Evolutionary conservation across 2,329 filamentous ascomycete species (phyloP).

Genomic region (Colletotrichum caudatum): DNA sequence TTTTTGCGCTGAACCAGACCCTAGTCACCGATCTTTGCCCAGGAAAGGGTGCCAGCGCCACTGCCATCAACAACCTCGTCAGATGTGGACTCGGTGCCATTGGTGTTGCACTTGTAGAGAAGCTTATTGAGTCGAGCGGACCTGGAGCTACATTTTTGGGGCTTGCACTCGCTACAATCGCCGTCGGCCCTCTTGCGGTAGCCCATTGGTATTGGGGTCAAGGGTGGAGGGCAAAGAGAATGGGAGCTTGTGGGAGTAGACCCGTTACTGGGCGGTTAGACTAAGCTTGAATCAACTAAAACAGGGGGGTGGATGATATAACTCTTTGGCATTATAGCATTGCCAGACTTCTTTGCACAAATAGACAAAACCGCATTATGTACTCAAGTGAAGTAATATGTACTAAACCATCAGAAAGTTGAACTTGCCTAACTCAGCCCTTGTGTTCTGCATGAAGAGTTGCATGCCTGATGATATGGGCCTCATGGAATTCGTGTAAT

Average conservation of each 20-base stretch:
- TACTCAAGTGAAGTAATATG: background rate
- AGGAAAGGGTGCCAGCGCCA: slow-evolving; percentile 48
- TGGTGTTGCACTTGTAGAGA: slow-evolving; percentile 21
- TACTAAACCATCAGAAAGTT: background rate
- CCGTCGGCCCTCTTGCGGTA: slow-evolving; percentile 26
- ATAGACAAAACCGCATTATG: background rate
- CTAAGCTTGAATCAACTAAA: too few relatives aligned
- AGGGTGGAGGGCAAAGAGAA: slow-evolving; percentile 28
- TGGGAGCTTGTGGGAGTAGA: background rate
- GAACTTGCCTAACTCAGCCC: background rate
- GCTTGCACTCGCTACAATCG: slow-evolving; percentile 20
- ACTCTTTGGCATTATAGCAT: background rate
- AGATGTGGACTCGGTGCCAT: slow-evolving; percentile 26
- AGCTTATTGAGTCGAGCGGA: slow-evolving; percentile 6
- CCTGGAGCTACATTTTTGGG: slow-evolving; percentile 21
- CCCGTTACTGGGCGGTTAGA: background rate
- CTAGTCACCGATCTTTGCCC: slow-evolving; percentile 51
- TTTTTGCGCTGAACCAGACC: slow-evolving; percentile 52
- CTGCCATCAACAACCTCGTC: slow-evolving; percentile 51
- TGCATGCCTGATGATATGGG: background rate
- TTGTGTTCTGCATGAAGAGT: background rate
- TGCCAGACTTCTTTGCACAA: background rate
- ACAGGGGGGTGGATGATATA: background rate
- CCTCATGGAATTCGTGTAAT: background rate
- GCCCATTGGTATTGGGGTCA: slow-evolving; percentile 37